Percentiles rank a stretch among this genome's conserved stretches.
These are phyloP conservation scores for Bruguiera parviflora DNA, from an alignment of 345 rosid species.

Conservation along the genomic window DNA sequence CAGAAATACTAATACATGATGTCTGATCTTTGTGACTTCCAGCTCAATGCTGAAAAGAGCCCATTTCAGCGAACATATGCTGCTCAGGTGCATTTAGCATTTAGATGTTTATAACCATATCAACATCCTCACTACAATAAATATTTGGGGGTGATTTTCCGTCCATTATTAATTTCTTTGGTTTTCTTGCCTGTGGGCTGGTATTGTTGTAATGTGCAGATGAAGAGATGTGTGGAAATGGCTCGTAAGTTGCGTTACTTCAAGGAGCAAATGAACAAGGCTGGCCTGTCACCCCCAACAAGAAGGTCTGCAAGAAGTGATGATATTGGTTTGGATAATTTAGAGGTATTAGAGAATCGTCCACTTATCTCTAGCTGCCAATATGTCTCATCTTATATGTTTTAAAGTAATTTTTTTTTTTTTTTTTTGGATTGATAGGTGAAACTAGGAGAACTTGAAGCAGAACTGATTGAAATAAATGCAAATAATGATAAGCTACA, in stretches of 20 bases:
- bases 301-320: constrained; percentile 5
- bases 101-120: not conserved
- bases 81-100: constrained; percentile 18
- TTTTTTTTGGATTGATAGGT: constrained; percentile 11
- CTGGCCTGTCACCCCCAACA: constrained; percentile 20
- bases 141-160: too few relatives aligned
- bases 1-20: not conserved
- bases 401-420: not conserved
- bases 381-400: not conserved
- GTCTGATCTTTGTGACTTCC: not conserved
- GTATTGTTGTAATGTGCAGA: constrained; percentile 4
- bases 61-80: constrained; percentile 33
- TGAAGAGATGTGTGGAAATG: constrained; percentile 31
- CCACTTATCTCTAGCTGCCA: not conserved
- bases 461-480: constrained; percentile 28
- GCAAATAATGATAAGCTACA: constrained; percentile 21
- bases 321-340: constrained; percentile 25
- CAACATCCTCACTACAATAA: not conserved
- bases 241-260: constrained; percentile 27
- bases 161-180: too few relatives aligned
- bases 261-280: constrained; percentile 29
- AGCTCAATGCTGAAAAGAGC: constrained; percentile 30
- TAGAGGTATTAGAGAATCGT: constrained; percentile 19
- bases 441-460: constrained; percentile 29
- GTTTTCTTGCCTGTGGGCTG: not conserved